These are phyloP conservation scores for Xylaria nigripes DNA, from an alignment of 495 filamentous ascomycete genomes.

Conservation along the genomic window DNA sequence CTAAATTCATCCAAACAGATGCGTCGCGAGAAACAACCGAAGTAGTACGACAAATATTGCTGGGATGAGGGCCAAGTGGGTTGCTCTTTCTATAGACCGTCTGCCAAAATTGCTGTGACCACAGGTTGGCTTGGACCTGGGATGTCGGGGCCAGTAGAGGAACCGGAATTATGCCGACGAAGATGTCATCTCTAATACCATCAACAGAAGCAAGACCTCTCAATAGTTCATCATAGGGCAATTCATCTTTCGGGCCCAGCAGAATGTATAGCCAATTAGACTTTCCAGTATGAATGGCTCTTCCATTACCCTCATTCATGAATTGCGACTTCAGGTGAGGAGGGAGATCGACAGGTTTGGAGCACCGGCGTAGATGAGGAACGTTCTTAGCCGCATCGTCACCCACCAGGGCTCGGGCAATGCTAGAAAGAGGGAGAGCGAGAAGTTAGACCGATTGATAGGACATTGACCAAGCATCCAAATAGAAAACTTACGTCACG, in stretches of 20 bases:
- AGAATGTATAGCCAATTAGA: conserved; percentile 44
- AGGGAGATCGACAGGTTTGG: conserved; percentile 63
- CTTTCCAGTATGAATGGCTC: conserved; percentile 38
- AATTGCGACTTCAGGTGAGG: conserved; percentile 38
- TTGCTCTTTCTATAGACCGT: conserved; percentile 77
- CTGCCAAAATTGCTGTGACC: conserved; percentile 78
- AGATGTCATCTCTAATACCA: conserved; percentile 39
- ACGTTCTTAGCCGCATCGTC: conserved; percentile 46
- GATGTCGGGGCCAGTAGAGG: conserved; percentile 71
- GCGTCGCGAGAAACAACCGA: conserved; percentile 51
- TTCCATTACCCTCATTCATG: conserved; percentile 38
- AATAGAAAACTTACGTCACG: conserved; percentile 37
- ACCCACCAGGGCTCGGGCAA: conserved; percentile 17
- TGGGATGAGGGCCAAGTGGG: conserved; percentile 64
- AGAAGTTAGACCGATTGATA: conserved; percentile 6
- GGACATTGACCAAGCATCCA: conserved; percentile 1
- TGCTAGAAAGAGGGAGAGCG: conserved; percentile 3
- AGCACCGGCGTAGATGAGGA: conserved; percentile 74
- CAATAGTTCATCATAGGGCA: conserved; percentile 33
- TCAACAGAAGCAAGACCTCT: conserved; percentile 26
- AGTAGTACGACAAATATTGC: conserved; percentile 45
- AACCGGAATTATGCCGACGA: conserved; percentile 48
- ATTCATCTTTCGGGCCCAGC: conserved; percentile 32
- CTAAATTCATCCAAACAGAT: conserved; percentile 59
- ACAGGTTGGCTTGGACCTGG: conserved; percentile 61